A percentile compares a stretch with the other conserved stretches of the same genome.
Conservation (phyloP, 306 rosid genomes). For the Senna siamea region DNA sequence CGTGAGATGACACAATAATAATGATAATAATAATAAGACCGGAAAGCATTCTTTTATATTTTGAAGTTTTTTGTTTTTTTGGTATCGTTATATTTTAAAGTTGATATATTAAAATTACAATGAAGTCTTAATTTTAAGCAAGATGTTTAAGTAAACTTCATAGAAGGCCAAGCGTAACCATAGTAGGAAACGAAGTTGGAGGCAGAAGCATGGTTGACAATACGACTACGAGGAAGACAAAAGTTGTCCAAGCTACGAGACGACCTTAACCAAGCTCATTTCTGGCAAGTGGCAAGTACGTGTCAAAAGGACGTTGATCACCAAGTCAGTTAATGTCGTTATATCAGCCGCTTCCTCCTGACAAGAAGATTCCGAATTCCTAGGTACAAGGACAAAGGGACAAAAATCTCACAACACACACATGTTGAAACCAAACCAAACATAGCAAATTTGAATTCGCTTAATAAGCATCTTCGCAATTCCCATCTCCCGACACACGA, state of each 20-base stretch:
- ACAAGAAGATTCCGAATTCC: constrained; percentile 32
- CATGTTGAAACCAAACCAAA: too few relatives aligned
- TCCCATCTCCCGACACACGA: constrained; percentile 30
- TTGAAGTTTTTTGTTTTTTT: too few relatives aligned
- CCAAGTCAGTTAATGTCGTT: constrained; percentile 32
- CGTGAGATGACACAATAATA: too few relatives aligned
- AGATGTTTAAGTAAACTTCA: too few relatives aligned
- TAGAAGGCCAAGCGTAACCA: too few relatives aligned
- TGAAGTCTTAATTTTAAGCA: too few relatives aligned
- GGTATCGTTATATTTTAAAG: too few relatives aligned
- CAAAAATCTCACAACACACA: constrained; percentile 3
- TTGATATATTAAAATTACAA: too few relatives aligned
- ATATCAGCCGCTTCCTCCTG: constrained; percentile 21
- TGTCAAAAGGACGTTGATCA: constrained; percentile 31
- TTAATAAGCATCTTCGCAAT: constrained; percentile 7
- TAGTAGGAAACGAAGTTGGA: background rate
- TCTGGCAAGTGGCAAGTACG: background rate
- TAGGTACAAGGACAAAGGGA: background rate
- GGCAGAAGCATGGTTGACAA: background rate
- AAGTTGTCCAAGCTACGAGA: constrained; percentile 1
- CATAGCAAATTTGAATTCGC: too few relatives aligned
- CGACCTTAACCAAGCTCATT: constrained; percentile 39
- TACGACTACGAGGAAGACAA: background rate
- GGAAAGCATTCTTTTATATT: too few relatives aligned
- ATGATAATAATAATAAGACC: too few relatives aligned